Evolutionary conservation across 2,329 filamentous ascomycete genomes (phyloP).

Genomic region (Stagonosporopsis rhizophila): DNA sequence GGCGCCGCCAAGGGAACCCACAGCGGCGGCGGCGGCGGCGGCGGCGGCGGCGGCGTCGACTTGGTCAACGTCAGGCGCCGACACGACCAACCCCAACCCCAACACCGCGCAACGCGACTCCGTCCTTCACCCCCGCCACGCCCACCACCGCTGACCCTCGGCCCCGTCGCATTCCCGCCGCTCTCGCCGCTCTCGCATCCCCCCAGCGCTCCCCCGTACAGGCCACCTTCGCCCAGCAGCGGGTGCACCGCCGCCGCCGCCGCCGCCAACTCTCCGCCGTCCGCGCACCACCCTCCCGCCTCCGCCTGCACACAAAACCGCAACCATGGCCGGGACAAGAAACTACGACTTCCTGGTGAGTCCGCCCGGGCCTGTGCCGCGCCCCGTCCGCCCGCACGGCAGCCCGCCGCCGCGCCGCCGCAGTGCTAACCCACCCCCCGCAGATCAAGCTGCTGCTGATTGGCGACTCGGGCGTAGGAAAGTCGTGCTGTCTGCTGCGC

Average conservation of each 20-base stretch:
- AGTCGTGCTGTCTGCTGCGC: slow-evolving; percentile 94
- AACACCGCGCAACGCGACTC: slow-evolving; percentile 7
- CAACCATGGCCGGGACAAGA: slow-evolving; percentile 88
- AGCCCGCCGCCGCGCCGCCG: slow-evolving; percentile 14
- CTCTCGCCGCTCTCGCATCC: slow-evolving; percentile 1
- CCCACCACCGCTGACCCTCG: slow-evolving; percentile 1
- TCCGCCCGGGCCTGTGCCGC: slow-evolving; percentile 21
- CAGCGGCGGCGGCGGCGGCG: not conserved
- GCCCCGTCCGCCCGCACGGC: slow-evolving; percentile 3
- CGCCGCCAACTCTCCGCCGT: slow-evolving; percentile 26
- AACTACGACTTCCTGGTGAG: slow-evolving; percentile 99
- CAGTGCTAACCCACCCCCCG: slow-evolving; percentile 22
- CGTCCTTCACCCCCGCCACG: not conserved
- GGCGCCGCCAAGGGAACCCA: not conserved
- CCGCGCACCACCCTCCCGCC: slow-evolving; percentile 11
- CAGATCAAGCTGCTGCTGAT: slow-evolving; percentile 98
- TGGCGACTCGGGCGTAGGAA: slow-evolving; percentile 94
- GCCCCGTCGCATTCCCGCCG: not conserved
- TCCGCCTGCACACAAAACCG: slow-evolving; percentile 9
- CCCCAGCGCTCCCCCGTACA: slow-evolving; percentile 10
- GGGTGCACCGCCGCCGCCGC: slow-evolving; percentile 35
- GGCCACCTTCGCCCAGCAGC: slow-evolving; percentile 26
- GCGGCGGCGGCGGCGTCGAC: not conserved
- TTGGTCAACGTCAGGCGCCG: slow-evolving; percentile 12
- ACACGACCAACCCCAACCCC: slow-evolving; percentile 5